Base-by-base conservation (phyloP, 805 yeast species). In the Cyberlindnera xylosilytica region DNA sequence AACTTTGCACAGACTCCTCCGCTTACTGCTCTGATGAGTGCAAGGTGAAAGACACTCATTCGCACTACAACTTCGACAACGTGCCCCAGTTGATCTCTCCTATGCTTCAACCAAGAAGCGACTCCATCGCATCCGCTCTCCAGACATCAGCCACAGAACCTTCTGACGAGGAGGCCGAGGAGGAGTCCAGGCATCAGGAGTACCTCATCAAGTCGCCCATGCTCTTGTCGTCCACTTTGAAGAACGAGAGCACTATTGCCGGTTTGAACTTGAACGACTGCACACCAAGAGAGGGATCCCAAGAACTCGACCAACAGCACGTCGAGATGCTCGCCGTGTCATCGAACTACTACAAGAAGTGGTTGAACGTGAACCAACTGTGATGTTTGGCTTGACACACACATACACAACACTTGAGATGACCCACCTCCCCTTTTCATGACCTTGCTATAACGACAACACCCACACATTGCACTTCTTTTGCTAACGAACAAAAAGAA, bases 1-100 rank as follows among this genome's bases (percentile, higher is more conserved):
- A 69, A 52, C 66, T 69, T 47, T 73, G 77, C 56, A 52, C 69
- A 10, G 55, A 60, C 11, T 68, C 67, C 20, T 52, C 68, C 11
- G 69, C 69, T 42, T 73, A 73, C 63, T 73, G 78, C 62, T 71
- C 76, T 6, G 72, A 69, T 30, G 54, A 54, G 36, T 73, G 78
- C 56, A 63, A 66, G 42, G 45, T 47, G 20, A 41, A 47, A 24
- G 72, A 67, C 39, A 47, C 46, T 15, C 51, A 49, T 24, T 49
- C 58, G 10, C 56, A 53, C 23, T 56, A 47, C 44, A 48, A 52
- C 18, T 53, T 58, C 43, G 45, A 46, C 44, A 55, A 55, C 33
- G 57, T 41, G 20, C 62, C 62, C 20, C 61, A 58, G 38, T 38
- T 58, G 31, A 56, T 58, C 38, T 56, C 62, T 4, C 62, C 62